These are phyloP conservation scores for Knoxdaviesia proteae DNA, from an alignment of 2,329 filamentous ascomycete species.

Conservation along the genomic window DNA sequence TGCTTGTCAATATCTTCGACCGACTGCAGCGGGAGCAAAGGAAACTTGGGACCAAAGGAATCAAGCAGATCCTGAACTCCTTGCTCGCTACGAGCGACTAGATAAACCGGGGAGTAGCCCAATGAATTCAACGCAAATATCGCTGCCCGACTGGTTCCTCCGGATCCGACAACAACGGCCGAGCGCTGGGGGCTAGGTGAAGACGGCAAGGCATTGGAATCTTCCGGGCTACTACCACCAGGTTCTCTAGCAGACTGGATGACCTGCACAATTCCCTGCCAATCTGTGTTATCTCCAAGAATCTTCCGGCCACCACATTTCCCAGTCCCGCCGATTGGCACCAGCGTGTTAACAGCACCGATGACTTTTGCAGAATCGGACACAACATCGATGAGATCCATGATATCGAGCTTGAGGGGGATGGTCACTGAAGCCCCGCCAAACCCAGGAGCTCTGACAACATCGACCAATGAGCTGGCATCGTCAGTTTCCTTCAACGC, in stretches of 20 bases:
- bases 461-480: slow-evolving; percentile 20
- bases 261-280: slow-evolving; percentile 72
- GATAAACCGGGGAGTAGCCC: slow-evolving; percentile 67
- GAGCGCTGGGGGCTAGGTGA: slow-evolving; percentile 12
- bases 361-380: slow-evolving; percentile 62
- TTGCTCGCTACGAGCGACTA: slow-evolving; percentile 54
- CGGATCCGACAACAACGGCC: slow-evolving; percentile 72
- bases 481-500: slow-evolving; percentile 51
- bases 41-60: slow-evolving; percentile 55
- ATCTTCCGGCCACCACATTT: slow-evolving; percentile 29
- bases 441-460: slow-evolving; percentile 56
- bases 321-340: slow-evolving; percentile 28
- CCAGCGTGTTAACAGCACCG: slow-evolving; percentile 86
- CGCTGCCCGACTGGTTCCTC: slow-evolving; percentile 79
- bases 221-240: slow-evolving; percentile 7
- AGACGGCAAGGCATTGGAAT: not conserved
- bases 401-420: slow-evolving; percentile 77
- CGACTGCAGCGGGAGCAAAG: slow-evolving; percentile 40
- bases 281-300: slow-evolving; percentile 86
- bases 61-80: slow-evolving; percentile 48
- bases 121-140: slow-evolving; percentile 74
- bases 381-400: slow-evolving; percentile 59
- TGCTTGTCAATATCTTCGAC: slow-evolving; percentile 14
- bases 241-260: slow-evolving; percentile 41
- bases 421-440: slow-evolving; percentile 93